phyloP scores from a whole-genome alignment of 2,329 filamentous ascomycete genomes.

The Beauveria rudraprayagi region DNA sequence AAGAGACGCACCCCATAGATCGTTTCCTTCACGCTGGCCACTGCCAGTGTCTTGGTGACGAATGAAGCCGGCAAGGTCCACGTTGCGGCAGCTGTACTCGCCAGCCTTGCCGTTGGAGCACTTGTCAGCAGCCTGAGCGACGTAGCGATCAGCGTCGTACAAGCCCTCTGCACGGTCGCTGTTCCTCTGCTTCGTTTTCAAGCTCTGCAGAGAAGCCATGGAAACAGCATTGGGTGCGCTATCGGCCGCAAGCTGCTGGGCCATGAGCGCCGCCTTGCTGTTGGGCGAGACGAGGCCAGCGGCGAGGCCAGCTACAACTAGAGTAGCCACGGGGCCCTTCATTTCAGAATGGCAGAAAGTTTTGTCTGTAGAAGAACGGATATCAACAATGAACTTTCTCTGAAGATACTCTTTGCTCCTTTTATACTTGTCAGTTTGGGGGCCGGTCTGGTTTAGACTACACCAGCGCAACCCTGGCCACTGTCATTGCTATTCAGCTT shows the following conservation, averaged over 20 bases:
- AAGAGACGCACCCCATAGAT: constrained; percentile 22
- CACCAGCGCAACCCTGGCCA: neutral
- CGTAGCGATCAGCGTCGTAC: constrained; percentile 13
- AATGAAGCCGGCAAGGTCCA: constrained; percentile 30
- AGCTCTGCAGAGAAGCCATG: neutral
- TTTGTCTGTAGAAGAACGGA: neutral
- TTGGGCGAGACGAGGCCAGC: neutral
- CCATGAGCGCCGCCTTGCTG: neutral
- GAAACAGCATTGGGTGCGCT: constrained; percentile 9
- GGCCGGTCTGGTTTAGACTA: neutral
- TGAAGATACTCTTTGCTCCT: neutral
- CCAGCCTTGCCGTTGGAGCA: constrained; percentile 25
- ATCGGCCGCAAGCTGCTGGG: neutral
- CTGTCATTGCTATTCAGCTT: neutral
- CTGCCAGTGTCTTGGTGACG: constrained; percentile 29
- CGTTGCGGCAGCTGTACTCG: constrained; percentile 26
- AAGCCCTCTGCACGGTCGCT: neutral
- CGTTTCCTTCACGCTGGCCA: constrained; percentile 26
- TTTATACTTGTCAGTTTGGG: neutral
- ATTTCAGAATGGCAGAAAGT: neutral
- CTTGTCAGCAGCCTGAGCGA: constrained; percentile 1
- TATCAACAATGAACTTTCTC: neutral
- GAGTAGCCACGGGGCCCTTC: neutral
- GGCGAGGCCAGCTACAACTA: neutral
- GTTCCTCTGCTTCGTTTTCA: neutral